Conservation (phyloP, 805 yeast species). For the Metschnikowia koreensis region DNA sequence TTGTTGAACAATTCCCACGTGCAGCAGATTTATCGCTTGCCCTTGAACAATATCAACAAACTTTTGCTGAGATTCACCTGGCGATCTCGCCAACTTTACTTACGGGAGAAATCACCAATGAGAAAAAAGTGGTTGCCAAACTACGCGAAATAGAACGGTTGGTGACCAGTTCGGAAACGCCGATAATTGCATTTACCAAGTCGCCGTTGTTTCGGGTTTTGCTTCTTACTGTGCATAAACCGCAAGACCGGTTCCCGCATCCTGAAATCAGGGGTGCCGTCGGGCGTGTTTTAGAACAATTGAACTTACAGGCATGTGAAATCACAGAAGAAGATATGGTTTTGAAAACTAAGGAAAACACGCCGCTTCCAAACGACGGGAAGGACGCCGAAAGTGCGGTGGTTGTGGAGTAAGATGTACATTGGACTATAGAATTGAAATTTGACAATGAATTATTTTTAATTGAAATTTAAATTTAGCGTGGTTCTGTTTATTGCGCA, state of each 20-base stretch:
- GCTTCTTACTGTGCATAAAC: constrained; percentile 31
- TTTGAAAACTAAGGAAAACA: constrained; percentile 5
- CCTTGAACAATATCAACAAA: constrained; percentile 15
- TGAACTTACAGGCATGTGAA: constrained; percentile 14
- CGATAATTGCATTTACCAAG: constrained; percentile 29
- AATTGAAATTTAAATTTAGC: no score
- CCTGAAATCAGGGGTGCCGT: constrained; percentile 20
- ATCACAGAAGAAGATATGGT: constrained; percentile 16
- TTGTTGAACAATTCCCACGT: constrained; percentile 25
- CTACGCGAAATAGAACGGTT: constrained; percentile 19
- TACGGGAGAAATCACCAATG: constrained; percentile 8
- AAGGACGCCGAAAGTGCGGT: background rate
- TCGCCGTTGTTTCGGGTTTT: constrained; percentile 32
- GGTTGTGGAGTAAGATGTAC: background rate
- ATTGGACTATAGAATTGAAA: background rate
- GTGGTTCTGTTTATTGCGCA: no score
- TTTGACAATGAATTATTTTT: background rate
- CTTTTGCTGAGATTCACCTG: constrained; percentile 19
- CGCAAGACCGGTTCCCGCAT: constrained; percentile 21
- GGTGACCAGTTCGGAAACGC: constrained; percentile 20
- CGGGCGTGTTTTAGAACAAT: constrained; percentile 19
- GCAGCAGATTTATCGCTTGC: constrained; percentile 22
- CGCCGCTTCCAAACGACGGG: constrained; percentile 8
- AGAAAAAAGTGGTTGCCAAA: constrained; percentile 16
- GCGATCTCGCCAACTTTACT: constrained; percentile 18